Evolutionary conservation across 768 basidiomycete genomes (phyloP), one percentile per base, ranked within the genome.

Genomic region (Amanita jacksonii): DNA sequence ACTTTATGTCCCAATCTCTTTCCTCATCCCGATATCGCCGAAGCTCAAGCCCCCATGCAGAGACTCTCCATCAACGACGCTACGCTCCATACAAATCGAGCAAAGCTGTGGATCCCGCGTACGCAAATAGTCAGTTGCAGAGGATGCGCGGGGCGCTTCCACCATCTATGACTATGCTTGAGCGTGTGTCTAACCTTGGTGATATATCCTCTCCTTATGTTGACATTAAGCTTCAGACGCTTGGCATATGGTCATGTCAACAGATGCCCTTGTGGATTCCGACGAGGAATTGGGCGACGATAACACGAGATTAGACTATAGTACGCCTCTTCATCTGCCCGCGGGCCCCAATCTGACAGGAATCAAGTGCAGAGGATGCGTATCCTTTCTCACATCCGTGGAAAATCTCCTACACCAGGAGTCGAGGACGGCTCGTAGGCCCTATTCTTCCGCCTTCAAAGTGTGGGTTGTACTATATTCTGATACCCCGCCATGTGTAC

Each of bases 211-310:
- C 33, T 24, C 18, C 39, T 28, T 27, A 35, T 33, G 20, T 25
- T 28, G 34, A 32, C 16, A 31, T 35, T 12, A 18, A 50, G 53
- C 24, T 52, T 43, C 54, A 88, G 85, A 86, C 55, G 79, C 85
- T 12, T 87, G 81, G 81, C 76, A 83, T 53, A 68, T 74, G 12
- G 67, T 79, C 45, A 73, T 68, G 41, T 76, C 72, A 23, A 74
- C 76, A 28, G 85, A 88, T 54, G 79, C 85, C n/a, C 64, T 87
- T 22, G 61, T 69, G 39, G 83, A 86, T 59, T 87, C 85, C 22
- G 85, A 86, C 47, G 81, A 84, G 33, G 81, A 84, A 54, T 62
- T 64, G 38, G 70, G 66, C 10, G 81, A 86, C 53, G 80, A 82
- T 52, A 66, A 81, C 51, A 65, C 73, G 27, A 72, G 77, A 24